These are phyloP conservation scores for Globisporangium alternatum DNA, from an alignment of 352 stramenopile genomes.

Conservation along the genomic window DNA sequence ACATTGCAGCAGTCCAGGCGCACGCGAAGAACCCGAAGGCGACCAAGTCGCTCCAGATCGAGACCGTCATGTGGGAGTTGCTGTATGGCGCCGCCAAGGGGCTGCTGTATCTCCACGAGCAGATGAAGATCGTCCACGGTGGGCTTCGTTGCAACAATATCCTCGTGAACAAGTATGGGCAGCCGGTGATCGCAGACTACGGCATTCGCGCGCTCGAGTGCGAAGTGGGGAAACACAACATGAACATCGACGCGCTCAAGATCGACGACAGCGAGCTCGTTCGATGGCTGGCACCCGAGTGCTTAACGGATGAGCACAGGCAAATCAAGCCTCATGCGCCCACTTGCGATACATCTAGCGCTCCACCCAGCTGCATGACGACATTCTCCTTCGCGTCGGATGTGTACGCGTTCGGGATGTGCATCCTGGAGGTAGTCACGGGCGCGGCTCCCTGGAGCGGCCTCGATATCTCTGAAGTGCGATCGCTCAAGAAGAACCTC, in stretches of 20 bases:
- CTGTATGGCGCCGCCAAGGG: conserved; percentile 58
- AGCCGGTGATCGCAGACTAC: conserved; percentile 56
- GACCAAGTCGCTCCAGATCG: conserved; percentile 27
- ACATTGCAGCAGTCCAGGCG: conserved; percentile 42
- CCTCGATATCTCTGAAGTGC: conserved; percentile 43
- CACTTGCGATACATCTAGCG: conserved; percentile 20
- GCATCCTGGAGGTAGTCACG: conserved; percentile 65
- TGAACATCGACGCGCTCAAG: conserved; percentile 32
- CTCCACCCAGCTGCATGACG: conserved; percentile 12
- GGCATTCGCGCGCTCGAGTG: conserved; percentile 41
- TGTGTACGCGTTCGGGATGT: conserved; percentile 80
- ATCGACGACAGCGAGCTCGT: conserved; percentile 48
- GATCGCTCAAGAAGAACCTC: conserved; percentile 50
- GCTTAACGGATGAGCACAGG: conserved; percentile 33
- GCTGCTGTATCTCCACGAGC: conserved; percentile 60
- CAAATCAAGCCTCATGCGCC: conserved; percentile 29
- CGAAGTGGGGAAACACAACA: conserved; percentile 33
- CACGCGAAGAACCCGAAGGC: conserved; percentile 32
- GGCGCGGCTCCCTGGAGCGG: conserved; percentile 43
- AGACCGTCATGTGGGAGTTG: conserved; percentile 50
- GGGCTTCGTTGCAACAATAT: conserved; percentile 66
- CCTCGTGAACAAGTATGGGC: conserved; percentile 66
- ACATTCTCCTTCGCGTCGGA: conserved; percentile 44
- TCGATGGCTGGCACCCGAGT: conserved; percentile 69
- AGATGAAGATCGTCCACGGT: conserved; percentile 49